A percentile compares a stretch with the other conserved stretches of the same genome.
Conservation (phyloP, 805 yeast species). For the Yarrowia keelungensis region DNA sequence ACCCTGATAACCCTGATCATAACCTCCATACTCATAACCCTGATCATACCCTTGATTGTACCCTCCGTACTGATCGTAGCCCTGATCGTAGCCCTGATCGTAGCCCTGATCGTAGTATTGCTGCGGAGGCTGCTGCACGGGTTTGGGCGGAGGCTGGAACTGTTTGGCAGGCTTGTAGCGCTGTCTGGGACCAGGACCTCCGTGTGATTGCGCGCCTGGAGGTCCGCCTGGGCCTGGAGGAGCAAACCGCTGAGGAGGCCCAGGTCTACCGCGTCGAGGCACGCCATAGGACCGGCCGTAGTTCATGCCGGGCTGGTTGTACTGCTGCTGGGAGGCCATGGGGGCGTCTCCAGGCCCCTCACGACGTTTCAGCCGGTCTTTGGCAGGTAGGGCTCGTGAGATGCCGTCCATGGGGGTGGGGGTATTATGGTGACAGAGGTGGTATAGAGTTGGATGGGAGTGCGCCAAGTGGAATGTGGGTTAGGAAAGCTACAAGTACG, state of each 20-base stretch:
- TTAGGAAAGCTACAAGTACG: background rate
- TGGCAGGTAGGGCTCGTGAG: conserved; percentile 33
- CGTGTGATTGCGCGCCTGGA: conserved; percentile 22
- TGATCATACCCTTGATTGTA: conserved; percentile 11
- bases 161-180: conserved; percentile 30
- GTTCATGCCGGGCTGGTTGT: conserved; percentile 31
- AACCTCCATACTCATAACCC: conserved; percentile 40
- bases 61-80: conserved; percentile 40
- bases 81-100: conserved; percentile 31
- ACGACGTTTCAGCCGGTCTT: conserved; percentile 35
- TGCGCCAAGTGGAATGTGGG: conserved; percentile 10
- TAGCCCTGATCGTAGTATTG: conserved; percentile 21
- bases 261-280: conserved; percentile 31
- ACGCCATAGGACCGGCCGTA: conserved; percentile 35
- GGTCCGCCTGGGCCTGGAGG: conserved; percentile 13
- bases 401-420: conserved; percentile 30
- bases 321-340: conserved; percentile 30
- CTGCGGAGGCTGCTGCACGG: conserved; percentile 17
- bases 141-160: conserved; percentile 14
- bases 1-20: conserved; percentile 1
- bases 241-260: conserved; percentile 19
- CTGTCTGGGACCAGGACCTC: conserved; percentile 30
- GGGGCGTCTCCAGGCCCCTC: conserved; percentile 34
- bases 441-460: conserved; percentile 22
- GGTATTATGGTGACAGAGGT: background rate